Conservation (phyloP, 306 rosid species). For the Amphicarpaea edgeworthii region DNA sequence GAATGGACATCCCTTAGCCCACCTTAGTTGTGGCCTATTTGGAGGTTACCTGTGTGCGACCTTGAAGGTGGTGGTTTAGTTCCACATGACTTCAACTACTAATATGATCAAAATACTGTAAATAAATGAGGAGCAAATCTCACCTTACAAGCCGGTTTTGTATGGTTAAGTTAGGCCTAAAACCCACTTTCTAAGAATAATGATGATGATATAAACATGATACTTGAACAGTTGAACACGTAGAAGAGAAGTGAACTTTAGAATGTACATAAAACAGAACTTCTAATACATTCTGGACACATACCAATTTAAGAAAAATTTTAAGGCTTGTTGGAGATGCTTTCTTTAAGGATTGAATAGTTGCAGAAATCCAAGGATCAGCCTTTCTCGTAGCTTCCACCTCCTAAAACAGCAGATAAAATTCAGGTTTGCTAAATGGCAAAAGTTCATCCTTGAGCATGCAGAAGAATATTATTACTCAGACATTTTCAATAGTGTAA, state of each 20-base stretch:
- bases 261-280: slow-evolving; percentile 17
- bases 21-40: no score
- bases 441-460: slow-evolving; percentile 27
- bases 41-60: no score
- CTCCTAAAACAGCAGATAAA: slow-evolving; percentile 60
- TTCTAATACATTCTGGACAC: slow-evolving; percentile 27
- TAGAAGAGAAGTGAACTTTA: neutral
- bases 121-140: no score
- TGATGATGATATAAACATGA: neutral
- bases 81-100: no score
- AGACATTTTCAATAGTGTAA: neutral
- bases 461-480: slow-evolving; percentile 17
- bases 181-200: no score
- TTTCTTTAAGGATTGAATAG: slow-evolving; percentile 70
- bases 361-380: slow-evolving; percentile 69
- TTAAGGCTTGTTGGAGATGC: slow-evolving; percentile 92
- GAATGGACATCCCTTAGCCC: no score
- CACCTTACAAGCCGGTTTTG: no score
- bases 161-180: no score
- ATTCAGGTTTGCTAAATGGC: slow-evolving; percentile 39
- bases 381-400: slow-evolving; percentile 55
- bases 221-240: slow-evolving; percentile 13
- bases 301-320: slow-evolving; percentile 82
- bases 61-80: no score
- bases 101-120: no score